A percentile compares a stretch with the other conserved stretches of the same genome.
These are phyloP conservation scores for Hsuehochloa calcarea DNA, from an alignment of 176 grass and related monocot genomes.

Conservation along the genomic window DNA sequence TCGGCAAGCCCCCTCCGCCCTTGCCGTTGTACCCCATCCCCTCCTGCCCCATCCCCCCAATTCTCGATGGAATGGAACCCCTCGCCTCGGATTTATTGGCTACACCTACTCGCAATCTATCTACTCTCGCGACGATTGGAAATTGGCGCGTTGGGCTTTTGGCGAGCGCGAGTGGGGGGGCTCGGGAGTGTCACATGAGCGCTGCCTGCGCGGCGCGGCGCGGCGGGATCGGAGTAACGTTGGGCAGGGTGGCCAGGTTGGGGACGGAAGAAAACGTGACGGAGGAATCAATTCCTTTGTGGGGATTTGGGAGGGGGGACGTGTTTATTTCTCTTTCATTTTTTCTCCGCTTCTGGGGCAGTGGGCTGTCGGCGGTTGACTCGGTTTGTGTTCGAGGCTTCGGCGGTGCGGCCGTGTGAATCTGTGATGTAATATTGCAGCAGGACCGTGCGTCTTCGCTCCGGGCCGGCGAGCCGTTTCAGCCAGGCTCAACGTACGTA, in stretches of 20 bases:
- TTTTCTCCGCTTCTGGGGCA: background rate
- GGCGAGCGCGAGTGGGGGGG: background rate
- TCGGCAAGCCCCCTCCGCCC: constrained; percentile 36
- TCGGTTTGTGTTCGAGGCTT: background rate
- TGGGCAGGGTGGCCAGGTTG: too few species aligned
- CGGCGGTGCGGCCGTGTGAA: too few species aligned
- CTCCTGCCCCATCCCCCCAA: constrained; percentile 47
- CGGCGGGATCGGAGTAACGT: background rate
- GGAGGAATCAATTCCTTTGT: background rate
- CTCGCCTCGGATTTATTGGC: constrained; percentile 15
- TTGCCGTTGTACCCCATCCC: constrained; percentile 48
- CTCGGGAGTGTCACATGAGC: constrained; percentile 27
- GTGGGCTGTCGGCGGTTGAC: constrained; percentile 44
- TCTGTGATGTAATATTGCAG: background rate
- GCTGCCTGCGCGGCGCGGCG: background rate
- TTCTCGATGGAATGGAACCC: background rate
- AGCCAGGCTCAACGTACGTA: too few species aligned
- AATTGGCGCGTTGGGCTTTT: background rate
- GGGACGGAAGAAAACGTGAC: too few species aligned
- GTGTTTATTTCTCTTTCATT: background rate
- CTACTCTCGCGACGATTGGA: background rate
- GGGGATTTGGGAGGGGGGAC: background rate
- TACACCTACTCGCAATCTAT: background rate
- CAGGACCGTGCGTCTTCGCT: background rate
- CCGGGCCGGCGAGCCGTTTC: background rate